Evolutionary conservation across 495 filamentous ascomycete species (phyloP).

Genomic region (Penicillium argentinense): DNA sequence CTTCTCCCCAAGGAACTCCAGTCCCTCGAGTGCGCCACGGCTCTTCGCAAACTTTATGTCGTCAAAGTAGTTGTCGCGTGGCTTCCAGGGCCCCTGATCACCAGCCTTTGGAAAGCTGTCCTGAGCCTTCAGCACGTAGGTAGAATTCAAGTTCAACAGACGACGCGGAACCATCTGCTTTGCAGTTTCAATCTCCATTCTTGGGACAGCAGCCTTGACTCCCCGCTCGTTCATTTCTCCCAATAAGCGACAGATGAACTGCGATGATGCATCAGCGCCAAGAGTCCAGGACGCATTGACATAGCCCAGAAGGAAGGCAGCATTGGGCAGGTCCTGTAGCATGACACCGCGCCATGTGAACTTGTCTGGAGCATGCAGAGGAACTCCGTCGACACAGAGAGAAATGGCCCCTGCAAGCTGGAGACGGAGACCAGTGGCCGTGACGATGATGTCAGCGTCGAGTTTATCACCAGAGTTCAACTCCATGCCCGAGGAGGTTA

Average conservation of each 20-base stretch:
- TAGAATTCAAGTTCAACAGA: slow-evolving; percentile 1
- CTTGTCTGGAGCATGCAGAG: slow-evolving; percentile 23
- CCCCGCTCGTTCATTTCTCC: background rate
- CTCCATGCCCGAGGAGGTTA: slow-evolving; percentile 51
- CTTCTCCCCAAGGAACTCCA: slow-evolving; percentile 1
- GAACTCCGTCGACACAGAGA: slow-evolving; percentile 25
- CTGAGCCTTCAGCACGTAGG: slow-evolving; percentile 4
- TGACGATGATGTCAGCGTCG: slow-evolving; percentile 45
- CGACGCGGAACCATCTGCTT: background rate
- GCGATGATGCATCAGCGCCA: slow-evolving; percentile 5
- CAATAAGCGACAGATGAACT: background rate
- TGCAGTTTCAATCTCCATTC: background rate
- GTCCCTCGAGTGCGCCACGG: slow-evolving; percentile 7
- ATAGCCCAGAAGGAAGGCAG: background rate
- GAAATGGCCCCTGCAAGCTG: slow-evolving; percentile 25
- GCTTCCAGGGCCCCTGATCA: slow-evolving; percentile 1
- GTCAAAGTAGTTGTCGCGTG: slow-evolving; percentile 6
- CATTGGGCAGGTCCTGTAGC: slow-evolving; percentile 41
- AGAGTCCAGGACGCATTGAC: background rate
- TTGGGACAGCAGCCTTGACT: slow-evolving; percentile 3
- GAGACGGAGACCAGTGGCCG: slow-evolving; percentile 56
- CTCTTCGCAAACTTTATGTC: slow-evolving; percentile 24
- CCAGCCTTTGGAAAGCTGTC: background rate
- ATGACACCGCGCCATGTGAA: slow-evolving; percentile 39
- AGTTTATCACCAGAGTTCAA: slow-evolving; percentile 56